Base-by-base conservation (phyloP, 257 asterid genomes). In the Lantana camara region DNA sequence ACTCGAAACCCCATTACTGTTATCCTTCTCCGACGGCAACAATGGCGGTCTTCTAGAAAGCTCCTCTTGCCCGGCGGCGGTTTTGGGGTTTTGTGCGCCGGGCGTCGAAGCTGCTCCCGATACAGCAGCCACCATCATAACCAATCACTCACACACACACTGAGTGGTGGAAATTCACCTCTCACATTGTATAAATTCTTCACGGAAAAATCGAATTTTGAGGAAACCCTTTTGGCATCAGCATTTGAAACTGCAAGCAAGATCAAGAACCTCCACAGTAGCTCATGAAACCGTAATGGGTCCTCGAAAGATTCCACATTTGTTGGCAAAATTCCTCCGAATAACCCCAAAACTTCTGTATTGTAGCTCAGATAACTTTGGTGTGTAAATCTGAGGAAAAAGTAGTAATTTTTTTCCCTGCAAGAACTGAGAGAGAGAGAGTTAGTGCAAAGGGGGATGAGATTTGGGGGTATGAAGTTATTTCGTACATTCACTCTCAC, bases 81-180 rank as follows among this genome's bases (percentile, higher is more conserved):
- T 62, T 83, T 77, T 83, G 74, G 75, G 73, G 78, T 66, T 83
- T 76, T 70, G 84, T 6, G 82, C 75, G 67, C 63, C 78, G 8
- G 78, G 56, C 15, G 91, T 73, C 70, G 95, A 85, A 85, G 85
- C 89, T 80, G 83, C 85, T 75, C 87, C 96, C 52, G 95, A 76
- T 77, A 81, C 87, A 75, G 95, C 95, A 82, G 92, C 95, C 79
- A 85, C 95, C 97, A 93, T 81, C 79, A 81, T 83, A 82, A 70
- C 60, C 75, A 54, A 66, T 40, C 63, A 35, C 40, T 3, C 40
- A 35, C 9, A 72, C 55, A 63, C 38, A 42, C 66, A 70, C 57
- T 45, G 47, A 46, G 47, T 54, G 58, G n/a, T 47, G 57, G 60
- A 69, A 91, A 57, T 61, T 68, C 72, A 53, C 64, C 75, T 32